Percentiles rank a stretch among this genome's conserved stretches.
phyloP scores from a whole-genome alignment of 495 filamentous ascomycete species.

The Lophiotrema nucula region DNA sequence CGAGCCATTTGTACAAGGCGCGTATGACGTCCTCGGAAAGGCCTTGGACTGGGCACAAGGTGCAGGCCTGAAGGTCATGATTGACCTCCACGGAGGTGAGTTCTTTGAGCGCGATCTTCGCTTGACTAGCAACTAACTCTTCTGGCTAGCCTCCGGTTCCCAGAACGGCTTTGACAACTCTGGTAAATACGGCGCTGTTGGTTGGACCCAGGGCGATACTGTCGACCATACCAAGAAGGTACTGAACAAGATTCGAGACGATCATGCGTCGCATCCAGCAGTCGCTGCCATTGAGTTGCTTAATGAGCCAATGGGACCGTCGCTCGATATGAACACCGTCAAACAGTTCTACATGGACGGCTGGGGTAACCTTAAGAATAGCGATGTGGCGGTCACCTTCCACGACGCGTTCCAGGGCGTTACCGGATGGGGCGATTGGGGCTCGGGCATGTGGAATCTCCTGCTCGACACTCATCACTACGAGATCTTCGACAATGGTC shows the following conservation, averaged over 20 bases:
- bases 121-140: not conserved
- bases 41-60: slow-evolving; percentile 67
- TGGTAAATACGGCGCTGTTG: slow-evolving; percentile 36
- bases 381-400: slow-evolving; percentile 41
- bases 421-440: slow-evolving; percentile 41
- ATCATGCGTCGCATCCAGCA: slow-evolving; percentile 40
- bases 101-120: slow-evolving; percentile 10
- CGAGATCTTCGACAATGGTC: slow-evolving; percentile 41
- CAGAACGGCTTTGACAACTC: slow-evolving; percentile 48
- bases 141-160: slow-evolving; percentile 35
- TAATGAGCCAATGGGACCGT: slow-evolving; percentile 44
- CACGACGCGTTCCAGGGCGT: slow-evolving; percentile 46
- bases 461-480: slow-evolving; percentile 47
- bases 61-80: slow-evolving; percentile 63
- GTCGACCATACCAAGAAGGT: slow-evolving; percentile 40
- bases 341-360: slow-evolving; percentile 46
- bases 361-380: slow-evolving; percentile 42
- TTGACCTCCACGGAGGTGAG: slow-evolving; percentile 70
- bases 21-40: slow-evolving; percentile 62
- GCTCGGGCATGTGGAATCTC: slow-evolving; percentile 41
- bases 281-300: slow-evolving; percentile 43
- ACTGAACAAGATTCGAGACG: slow-evolving; percentile 42
- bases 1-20: slow-evolving; percentile 73
- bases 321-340: slow-evolving; percentile 39
- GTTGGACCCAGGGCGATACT: slow-evolving; percentile 43